A percentile compares a stretch with the other conserved stretches of the same genome.
phyloP scores from a whole-genome alignment of 768 basidiomycete genomes.

The Russula sp. region DNA sequence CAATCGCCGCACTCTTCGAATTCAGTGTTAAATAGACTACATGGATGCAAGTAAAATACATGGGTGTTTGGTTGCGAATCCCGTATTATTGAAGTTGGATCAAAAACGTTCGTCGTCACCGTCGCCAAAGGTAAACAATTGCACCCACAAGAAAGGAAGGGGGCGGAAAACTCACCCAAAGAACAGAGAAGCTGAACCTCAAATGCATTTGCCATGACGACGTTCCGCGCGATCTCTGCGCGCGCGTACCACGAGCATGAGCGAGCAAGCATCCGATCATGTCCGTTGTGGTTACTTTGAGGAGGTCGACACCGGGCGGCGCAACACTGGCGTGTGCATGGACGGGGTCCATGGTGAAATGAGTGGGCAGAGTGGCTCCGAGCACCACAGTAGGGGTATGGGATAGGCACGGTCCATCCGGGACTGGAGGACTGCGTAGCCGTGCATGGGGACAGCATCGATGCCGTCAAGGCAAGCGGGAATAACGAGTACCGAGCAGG shows the following conservation, averaged over 20 bases:
- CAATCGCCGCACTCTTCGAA: too few relatives aligned
- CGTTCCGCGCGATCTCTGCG: constrained; percentile 38
- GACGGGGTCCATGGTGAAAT: constrained; percentile 49
- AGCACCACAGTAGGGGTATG: constrained; percentile 70
- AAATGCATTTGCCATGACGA: constrained; percentile 50
- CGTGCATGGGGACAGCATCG: constrained; percentile 75
- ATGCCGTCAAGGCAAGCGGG: constrained; percentile 77
- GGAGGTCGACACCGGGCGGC: constrained; percentile 58
- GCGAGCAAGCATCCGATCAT: constrained; percentile 58
- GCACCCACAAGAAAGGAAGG: too few relatives aligned
- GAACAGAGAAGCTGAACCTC: too few relatives aligned
- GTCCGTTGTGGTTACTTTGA: constrained; percentile 77
- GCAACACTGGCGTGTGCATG: constrained; percentile 59
- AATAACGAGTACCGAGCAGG: constrained; percentile 83
- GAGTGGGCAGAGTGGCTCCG: constrained; percentile 68
- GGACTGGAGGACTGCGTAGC: constrained; percentile 79
- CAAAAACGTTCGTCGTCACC: too few relatives aligned
- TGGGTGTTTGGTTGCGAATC: too few relatives aligned
- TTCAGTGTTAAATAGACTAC: too few relatives aligned
- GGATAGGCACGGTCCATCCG: constrained; percentile 76
- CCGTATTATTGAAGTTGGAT: too few relatives aligned
- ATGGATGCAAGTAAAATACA: too few relatives aligned
- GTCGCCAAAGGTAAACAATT: too few relatives aligned
- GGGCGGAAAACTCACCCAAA: too few relatives aligned
- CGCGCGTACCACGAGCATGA: constrained; percentile 62